Conservation (phyloP, 2,329 filamentous ascomycete genomes). For the Trichophaea hybrida region DNA sequence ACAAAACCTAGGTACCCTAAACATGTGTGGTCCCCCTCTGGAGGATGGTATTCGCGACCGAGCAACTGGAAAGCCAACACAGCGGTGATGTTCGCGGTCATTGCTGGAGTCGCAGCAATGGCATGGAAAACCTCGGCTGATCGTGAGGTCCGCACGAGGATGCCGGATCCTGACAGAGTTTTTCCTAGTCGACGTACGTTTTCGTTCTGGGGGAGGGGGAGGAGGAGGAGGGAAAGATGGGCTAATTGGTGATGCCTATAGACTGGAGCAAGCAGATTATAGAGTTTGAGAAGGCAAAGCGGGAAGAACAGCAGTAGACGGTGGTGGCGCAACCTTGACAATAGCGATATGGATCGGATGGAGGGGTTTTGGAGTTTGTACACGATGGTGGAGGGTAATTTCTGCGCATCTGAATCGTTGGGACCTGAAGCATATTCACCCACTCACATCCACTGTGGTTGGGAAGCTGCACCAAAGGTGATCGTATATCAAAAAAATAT, state of each 20-base stretch:
- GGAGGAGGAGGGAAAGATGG: background rate
- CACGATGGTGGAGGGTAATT: no score
- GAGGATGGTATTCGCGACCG: conserved; percentile 94
- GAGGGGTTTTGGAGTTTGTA: no score
- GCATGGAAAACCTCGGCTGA: conserved; percentile 61
- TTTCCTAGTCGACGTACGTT: conserved; percentile 69
- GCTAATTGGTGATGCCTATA: conserved; percentile 29
- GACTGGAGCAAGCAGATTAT: conserved; percentile 58
- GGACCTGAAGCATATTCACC: no score
- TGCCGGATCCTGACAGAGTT: conserved; percentile 64
- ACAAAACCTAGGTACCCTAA: conserved; percentile 67
- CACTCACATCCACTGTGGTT: no score
- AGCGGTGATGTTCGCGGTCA: conserved; percentile 52
- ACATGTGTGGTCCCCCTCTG: conserved; percentile 97
- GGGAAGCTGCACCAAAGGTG: no score
- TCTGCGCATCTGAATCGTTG: no score
- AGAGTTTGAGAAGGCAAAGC: conserved; percentile 48
- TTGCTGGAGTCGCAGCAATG: conserved; percentile 53
- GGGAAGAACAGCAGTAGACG: conserved; percentile 29
- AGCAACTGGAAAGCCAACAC: conserved; percentile 94
- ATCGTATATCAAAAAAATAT: no score
- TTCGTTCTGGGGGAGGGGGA: background rate
- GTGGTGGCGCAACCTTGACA: background rate
- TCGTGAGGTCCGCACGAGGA: conserved; percentile 55
- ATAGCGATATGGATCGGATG: no score